These are phyloP conservation scores for Curvularia sp. DNA, from an alignment of 2,329 filamentous ascomycete genomes.

Conservation along the genomic window DNA sequence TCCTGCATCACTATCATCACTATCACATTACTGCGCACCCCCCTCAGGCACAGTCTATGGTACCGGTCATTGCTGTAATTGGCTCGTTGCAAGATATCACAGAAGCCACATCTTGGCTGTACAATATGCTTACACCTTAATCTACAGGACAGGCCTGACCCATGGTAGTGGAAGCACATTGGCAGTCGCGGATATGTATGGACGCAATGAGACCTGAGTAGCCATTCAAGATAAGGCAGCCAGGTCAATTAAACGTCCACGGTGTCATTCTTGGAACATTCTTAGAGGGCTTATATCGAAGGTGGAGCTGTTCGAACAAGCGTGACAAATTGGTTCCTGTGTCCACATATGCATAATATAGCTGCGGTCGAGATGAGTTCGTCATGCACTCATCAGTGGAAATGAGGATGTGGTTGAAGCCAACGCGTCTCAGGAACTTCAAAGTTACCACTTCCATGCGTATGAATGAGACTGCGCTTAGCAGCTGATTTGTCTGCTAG, in stretches of 20 bases:
- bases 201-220: conserved; percentile 50
- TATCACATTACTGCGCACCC: neutral
- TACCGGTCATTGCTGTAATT: neutral
- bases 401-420: neutral
- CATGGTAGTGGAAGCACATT: neutral
- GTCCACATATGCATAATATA: neutral
- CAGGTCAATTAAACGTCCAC: conserved; percentile 52
- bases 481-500: neutral
- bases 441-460: neutral
- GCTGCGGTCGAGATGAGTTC: neutral
- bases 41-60: neutral
- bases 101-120: neutral
- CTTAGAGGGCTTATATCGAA: conserved; percentile 51
- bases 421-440: neutral
- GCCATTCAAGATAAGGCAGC: conserved; percentile 41
- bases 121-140: neutral
- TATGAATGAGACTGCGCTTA: neutral
- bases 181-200: conserved; percentile 33
- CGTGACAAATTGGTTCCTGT: conserved; percentile 52
- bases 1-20: neutral
- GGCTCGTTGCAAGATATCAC: neutral
- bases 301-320: conserved; percentile 47
- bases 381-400: neutral
- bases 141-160: neutral
- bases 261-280: conserved; percentile 49